Evolutionary conservation across 345 rosid species (phyloP), one percentile per base, ranked within the genome.

Genomic region (Draba incana): DNA sequence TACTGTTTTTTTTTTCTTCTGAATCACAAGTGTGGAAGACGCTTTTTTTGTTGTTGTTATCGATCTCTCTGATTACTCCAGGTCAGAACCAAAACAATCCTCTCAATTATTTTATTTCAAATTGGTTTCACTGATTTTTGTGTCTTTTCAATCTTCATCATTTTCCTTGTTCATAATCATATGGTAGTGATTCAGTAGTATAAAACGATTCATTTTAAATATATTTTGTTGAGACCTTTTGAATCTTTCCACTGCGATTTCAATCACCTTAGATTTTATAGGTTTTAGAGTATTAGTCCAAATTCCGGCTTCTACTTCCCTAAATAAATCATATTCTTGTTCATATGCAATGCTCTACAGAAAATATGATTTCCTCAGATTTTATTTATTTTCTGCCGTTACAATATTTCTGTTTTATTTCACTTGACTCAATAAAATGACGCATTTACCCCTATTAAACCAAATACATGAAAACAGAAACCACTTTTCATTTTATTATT

Each of bases 391-490:
- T 63, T 53, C 1, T 14, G 2, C 24, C 13, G 13, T 16, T 16
- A 37, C n/a, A 23, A 10, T 11, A 30, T 23, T 14, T 12, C 16
- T 20, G 5, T 43, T 58, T 35, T n/a, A 5, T 25, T 12, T 14
- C 14, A 44, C 55, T 15, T 3, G 35, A 33, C n/a, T 10, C 0
- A 24, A 10, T 14, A 0, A 43, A 74, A 59, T 59, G 62, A 74
- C 72, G 68, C 57, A 74, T 66, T 74, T 52, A 66, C 72, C 77
- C 72, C 28, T 37, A 1, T 0, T 3, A 65, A 27, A 48, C 12
- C 8, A 16, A 46, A 31, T 8, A 12, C 20, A 45, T 37, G 0
- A 16, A 39, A 71, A 48, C 42, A 56, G 14, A 55, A 48, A 41
- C 4, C 53, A n/a, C 43, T 53, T 66, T 31, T 31, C 37, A 33